phyloP scores from a whole-genome alignment of 352 stramenopile species.

The Albugo candida region DNA sequence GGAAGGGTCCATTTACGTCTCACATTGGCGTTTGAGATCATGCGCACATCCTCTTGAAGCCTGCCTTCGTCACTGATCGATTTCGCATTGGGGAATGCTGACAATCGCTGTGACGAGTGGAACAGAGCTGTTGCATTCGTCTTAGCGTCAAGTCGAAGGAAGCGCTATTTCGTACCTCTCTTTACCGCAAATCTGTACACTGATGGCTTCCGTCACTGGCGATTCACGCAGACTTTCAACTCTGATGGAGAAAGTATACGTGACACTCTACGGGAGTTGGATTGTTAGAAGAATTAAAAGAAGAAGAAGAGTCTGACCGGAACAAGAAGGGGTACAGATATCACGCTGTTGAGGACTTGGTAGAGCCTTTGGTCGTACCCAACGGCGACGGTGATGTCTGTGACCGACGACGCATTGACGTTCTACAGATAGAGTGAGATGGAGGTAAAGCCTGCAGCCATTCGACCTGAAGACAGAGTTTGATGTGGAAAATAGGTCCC shows the following conservation, averaged over 20 bases:
- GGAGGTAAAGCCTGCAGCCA: neutral
- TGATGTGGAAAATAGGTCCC: constrained; percentile 62
- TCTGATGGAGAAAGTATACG: constrained; percentile 14
- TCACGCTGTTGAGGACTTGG: constrained; percentile 35
- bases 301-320: constrained; percentile 16
- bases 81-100: constrained; percentile 66
- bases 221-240: constrained; percentile 51
- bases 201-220: constrained; percentile 49
- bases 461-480: constrained; percentile 47
- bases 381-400: constrained; percentile 41
- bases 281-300: neutral
- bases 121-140: constrained; percentile 23
- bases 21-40: neutral
- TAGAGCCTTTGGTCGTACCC: constrained; percentile 68
- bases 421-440: constrained; percentile 15
- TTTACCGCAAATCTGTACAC: constrained; percentile 68
- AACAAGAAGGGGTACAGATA: constrained; percentile 46
- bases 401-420: constrained; percentile 37
- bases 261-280: neutral
- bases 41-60: neutral
- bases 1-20: constrained; percentile 1
- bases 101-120: constrained; percentile 61
- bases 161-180: constrained; percentile 25
- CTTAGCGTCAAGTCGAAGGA: neutral
- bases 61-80: constrained; percentile 18